Evolutionary conservation across 495 filamentous ascomycete genomes (phyloP), one percentile per base, ranked within the genome.

Genomic region (Podospora comata): DNA sequence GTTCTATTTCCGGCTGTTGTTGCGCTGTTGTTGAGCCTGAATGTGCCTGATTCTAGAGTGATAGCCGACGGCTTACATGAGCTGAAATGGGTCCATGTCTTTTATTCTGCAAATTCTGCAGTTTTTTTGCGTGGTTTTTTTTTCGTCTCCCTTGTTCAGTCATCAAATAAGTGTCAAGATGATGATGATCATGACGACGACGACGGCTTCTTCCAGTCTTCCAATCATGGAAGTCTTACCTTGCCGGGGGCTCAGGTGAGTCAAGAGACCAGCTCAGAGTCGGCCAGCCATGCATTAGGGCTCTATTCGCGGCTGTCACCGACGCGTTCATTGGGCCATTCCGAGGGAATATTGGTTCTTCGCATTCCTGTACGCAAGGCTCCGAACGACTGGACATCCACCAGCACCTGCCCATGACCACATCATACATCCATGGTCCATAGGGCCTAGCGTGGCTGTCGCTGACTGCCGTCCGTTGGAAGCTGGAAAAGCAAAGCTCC

Each of bases 21-120:
- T 23, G 23, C 23, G 23, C 23, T 5, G 34, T 39, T 16, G 39
- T 48, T 48, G 39, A 48, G 39, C 39, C 39, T 23, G 23, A 23
- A 23, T 23, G 23, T 23, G 23, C 23, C 23, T 18, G 39, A 18
- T 58, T 19, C 18, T 23, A 18, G 55, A 19, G n/a, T 20, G 23
- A 58, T 26, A 26, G n/a, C 55, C 55, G 55, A 58, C n/a, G 23
- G 55, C 55, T 58, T 58, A 58, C 55, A 58, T 58, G 55, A 58
- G 55, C 55, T 58, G 55, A 58, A 1, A 19, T 58, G 55, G n/a
- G 23, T 26, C 55, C n/a, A 58, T 58, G n/a, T 26, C 55, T 58
- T 58, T 58, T 58, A 19, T 20, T 58, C 23, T 58, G n/a, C 55
- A 58, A 15, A 20, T 11, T 58, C 55, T 58, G n/a, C 23, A 19